These are phyloP conservation scores for Hypoxylon rubiginosum DNA, from an alignment of 2,329 filamentous ascomycete genomes.

Conservation along the genomic window DNA sequence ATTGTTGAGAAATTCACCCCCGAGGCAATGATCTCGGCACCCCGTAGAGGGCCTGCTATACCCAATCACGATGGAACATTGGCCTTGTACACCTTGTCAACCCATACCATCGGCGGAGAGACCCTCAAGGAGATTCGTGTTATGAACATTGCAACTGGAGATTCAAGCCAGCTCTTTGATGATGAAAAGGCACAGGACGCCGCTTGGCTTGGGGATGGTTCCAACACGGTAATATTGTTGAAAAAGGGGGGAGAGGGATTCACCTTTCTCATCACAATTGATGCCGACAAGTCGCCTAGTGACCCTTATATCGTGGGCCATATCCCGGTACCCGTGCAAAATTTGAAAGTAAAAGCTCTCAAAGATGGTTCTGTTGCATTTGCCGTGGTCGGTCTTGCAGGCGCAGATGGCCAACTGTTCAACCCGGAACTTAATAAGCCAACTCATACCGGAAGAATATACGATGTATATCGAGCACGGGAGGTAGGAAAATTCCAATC, in stretches of 20 bases:
- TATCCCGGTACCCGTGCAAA: constrained; percentile 52
- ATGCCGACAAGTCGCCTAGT: constrained; percentile 40
- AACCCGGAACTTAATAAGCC: constrained; percentile 49
- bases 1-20: constrained; percentile 50
- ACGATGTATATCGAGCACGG: constrained; percentile 53
- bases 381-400: constrained; percentile 53
- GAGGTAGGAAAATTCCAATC: constrained; percentile 48
- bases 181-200: constrained; percentile 52
- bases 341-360: constrained; percentile 54
- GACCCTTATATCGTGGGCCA: constrained; percentile 48
- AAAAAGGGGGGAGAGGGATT: constrained; percentile 48
- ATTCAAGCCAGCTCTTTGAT: constrained; percentile 46
- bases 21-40: constrained; percentile 51
- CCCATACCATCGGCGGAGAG: constrained; percentile 51
- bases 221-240: constrained; percentile 53
- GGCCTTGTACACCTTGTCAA: constrained; percentile 58
- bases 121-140: constrained; percentile 53
- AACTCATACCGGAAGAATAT: constrained; percentile 52
- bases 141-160: constrained; percentile 51
- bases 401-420: constrained; percentile 50
- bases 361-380: constrained; percentile 54
- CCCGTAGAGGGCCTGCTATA: constrained; percentile 53
- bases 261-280: constrained; percentile 52
- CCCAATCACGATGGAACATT: constrained; percentile 58
- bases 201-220: constrained; percentile 54